Evolutionary conservation across 1,284 basidiomycete genomes (phyloP).

Genomic region (Takashimella koratensis): DNA sequence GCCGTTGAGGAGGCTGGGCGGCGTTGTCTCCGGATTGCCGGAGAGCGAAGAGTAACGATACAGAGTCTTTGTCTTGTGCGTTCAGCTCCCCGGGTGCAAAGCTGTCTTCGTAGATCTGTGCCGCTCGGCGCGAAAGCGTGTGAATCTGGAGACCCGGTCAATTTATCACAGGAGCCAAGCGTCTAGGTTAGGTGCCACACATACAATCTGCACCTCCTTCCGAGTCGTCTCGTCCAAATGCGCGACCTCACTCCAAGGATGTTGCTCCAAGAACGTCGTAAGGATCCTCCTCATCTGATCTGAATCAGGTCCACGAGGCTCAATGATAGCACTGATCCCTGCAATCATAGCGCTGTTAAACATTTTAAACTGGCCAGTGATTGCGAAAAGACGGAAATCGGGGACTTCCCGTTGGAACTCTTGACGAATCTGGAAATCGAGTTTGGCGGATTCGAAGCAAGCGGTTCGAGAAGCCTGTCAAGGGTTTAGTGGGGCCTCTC

Average conservation of each 20-base stretch:
- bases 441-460: conserved; percentile 47
- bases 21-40: conserved; percentile 32
- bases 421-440: conserved; percentile 46
- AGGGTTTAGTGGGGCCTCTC: too few species aligned
- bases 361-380: conserved; percentile 45
- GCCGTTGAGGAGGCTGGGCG: conserved; percentile 1
- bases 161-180: neutral
- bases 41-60: conserved; percentile 41
- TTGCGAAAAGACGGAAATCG: conserved; percentile 27
- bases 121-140: conserved; percentile 44
- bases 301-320: conserved; percentile 43
- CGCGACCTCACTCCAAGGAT: conserved; percentile 40
- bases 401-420: conserved; percentile 41
- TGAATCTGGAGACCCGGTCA: conserved; percentile 29
- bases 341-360: conserved; percentile 50
- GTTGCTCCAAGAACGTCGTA: conserved; percentile 46
- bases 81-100: conserved; percentile 40
- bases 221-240: conserved; percentile 46
- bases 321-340: conserved; percentile 49
- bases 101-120: conserved; percentile 44
- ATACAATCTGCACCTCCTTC: conserved; percentile 49
- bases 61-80: conserved; percentile 42
- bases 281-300: conserved; percentile 47
- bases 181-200: neutral
- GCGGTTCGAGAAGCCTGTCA: conserved; percentile 39